Percentiles rank a stretch among this genome's conserved stretches.
Conservation (phyloP, 1,284 basidiomycete species). For the Malassezia vespertilionis region DNA sequence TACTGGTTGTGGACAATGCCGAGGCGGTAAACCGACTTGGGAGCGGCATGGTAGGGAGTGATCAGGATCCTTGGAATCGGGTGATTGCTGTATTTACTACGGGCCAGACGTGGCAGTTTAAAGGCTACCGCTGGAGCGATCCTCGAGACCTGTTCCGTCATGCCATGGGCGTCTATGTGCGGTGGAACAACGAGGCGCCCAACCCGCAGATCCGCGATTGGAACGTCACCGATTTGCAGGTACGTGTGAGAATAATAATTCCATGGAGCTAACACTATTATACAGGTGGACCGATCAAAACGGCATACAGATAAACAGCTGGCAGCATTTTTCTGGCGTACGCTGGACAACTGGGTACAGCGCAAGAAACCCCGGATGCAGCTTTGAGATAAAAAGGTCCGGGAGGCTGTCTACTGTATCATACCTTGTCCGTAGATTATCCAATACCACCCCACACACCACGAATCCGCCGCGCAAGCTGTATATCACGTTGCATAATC, state of each 20-base stretch:
- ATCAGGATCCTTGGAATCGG: constrained; percentile 55
- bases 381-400: constrained; percentile 1
- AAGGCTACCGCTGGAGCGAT: constrained; percentile 88
- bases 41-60: constrained; percentile 17
- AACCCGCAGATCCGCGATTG: constrained; percentile 83
- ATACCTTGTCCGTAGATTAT: too few relatives aligned
- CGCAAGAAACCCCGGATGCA: constrained; percentile 30
- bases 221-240: constrained; percentile 90
- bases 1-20: constrained; percentile 76
- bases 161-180: constrained; percentile 59
- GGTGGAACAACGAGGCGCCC: constrained; percentile 80
- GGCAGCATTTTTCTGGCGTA: constrained; percentile 89
- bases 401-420: not conserved
- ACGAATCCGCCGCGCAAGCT: constrained; percentile 41
- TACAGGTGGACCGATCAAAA: constrained; percentile 35
- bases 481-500: constrained; percentile 46
- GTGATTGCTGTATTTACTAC: constrained; percentile 96
- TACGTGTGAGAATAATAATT: constrained; percentile 46
- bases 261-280: constrained; percentile 4
- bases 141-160: constrained; percentile 83
- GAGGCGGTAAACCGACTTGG: constrained; percentile 86
- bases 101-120: constrained; percentile 94
- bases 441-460: constrained; percentile 46
- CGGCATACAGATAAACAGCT: constrained; percentile 91
- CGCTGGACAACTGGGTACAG: constrained; percentile 69